Percentiles rank a stretch among this genome's conserved stretches.
phyloP scores from a whole-genome alignment of 768 basidiomycete genomes.

The Russula foetens region DNA sequence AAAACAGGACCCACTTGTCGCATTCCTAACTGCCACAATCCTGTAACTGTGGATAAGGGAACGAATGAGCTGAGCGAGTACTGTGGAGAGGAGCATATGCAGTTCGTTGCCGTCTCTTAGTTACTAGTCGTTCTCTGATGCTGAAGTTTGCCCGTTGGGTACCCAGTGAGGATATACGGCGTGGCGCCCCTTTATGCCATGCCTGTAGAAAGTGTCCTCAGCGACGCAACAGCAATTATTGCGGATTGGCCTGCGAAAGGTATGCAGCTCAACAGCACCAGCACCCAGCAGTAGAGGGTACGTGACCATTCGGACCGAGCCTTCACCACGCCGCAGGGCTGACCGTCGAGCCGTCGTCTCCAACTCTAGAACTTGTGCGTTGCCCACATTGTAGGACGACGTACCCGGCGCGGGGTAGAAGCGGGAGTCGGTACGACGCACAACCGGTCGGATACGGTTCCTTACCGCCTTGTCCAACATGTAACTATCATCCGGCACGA shows the following conservation, averaged over 20 bases:
- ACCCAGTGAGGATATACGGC: not conserved
- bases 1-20: not conserved
- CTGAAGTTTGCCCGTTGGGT: not conserved
- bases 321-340: not conserved
- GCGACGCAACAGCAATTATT: too few species aligned
- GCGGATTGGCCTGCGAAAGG: too few species aligned
- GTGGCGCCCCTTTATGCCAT: not conserved
- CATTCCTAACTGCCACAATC: not conserved
- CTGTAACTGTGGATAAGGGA: not conserved
- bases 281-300: not conserved
- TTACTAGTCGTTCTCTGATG: not conserved
- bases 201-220: too few species aligned
- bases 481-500: not conserved
- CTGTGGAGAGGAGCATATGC: not conserved
- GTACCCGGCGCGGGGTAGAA: not conserved
- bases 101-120: not conserved
- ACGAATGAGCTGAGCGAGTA: not conserved
- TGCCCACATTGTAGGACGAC: not conserved
- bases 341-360: not conserved
- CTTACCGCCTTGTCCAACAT: not conserved
- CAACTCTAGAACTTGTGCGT: not conserved
- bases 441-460: not conserved
- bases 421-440: not conserved
- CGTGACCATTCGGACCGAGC: not conserved
- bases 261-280: not conserved